These are phyloP conservation scores for Geranium incanum DNA, from an alignment of 441 rosid species.

Conservation along the genomic window DNA sequence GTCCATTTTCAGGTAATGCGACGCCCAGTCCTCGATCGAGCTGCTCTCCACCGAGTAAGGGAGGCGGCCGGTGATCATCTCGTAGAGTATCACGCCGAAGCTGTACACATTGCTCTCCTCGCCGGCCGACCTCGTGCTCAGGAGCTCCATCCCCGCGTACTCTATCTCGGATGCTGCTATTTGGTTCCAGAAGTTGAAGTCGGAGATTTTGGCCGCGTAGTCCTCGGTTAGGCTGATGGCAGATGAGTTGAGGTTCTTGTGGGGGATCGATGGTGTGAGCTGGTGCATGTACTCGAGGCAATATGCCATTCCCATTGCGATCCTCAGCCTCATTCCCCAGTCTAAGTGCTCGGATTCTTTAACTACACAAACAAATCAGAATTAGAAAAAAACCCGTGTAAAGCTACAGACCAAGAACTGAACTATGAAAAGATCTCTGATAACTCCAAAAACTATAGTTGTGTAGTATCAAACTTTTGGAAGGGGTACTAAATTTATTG, in stretches of 20 bases:
- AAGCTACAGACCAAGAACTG: no score
- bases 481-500: no score
- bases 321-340: conserved; percentile 57
- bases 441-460: no score
- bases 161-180: conserved; percentile 35
- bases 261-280: conserved; percentile 43
- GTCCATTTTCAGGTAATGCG: conserved; percentile 38
- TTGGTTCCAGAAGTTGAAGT: conserved; percentile 41
- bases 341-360: conserved; percentile 63
- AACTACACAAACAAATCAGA: conserved; percentile 29
- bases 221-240: conserved; percentile 52
- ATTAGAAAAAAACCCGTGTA: neutral
- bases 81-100: conserved; percentile 49
- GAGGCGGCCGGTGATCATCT: conserved; percentile 49
- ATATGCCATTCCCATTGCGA: conserved; percentile 57
- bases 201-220: conserved; percentile 55
- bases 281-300: conserved; percentile 41
- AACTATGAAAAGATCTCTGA: no score
- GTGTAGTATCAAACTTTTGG: no score
- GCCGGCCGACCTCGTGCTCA: conserved; percentile 20
- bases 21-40: conserved; percentile 40
- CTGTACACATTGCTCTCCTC: conserved; percentile 38
- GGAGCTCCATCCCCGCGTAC: conserved; percentile 28
- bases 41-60: conserved; percentile 29
- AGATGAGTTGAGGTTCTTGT: conserved; percentile 45